phyloP scores from a whole-genome alignment of 2,329 filamentous ascomycete species.

The Didymella keratinophila region DNA sequence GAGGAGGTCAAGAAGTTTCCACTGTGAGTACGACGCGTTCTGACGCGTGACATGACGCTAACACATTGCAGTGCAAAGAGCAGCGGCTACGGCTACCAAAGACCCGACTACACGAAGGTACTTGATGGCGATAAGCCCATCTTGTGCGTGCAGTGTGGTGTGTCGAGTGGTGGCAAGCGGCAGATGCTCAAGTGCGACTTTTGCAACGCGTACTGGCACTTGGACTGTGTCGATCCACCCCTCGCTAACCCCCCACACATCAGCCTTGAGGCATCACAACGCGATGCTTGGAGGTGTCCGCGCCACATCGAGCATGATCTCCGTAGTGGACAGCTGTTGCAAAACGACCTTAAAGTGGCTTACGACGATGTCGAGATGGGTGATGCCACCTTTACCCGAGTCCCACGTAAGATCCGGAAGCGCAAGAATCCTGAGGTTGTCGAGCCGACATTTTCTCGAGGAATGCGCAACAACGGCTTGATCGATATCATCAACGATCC shows the following conservation, averaged over 20 bases:
- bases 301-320: slow-evolving; percentile 83
- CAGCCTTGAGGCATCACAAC: slow-evolving; percentile 60
- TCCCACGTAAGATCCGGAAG: slow-evolving; percentile 56
- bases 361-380: slow-evolving; percentile 42
- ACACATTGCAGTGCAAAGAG: slow-evolving; percentile 47
- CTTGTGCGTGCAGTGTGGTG: slow-evolving; percentile 78
- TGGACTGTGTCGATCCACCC: slow-evolving; percentile 90
- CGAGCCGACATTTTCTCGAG: slow-evolving; percentile 64
- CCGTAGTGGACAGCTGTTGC: slow-evolving; percentile 43
- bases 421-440: slow-evolving; percentile 59
- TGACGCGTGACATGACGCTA: slow-evolving; percentile 37
- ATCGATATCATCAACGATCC: slow-evolving; percentile 56
- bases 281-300: slow-evolving; percentile 84
- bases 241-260: slow-evolving; percentile 76
- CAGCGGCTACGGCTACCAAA: slow-evolving; percentile 52
- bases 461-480: slow-evolving; percentile 62
- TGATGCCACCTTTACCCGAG: slow-evolving; percentile 37
- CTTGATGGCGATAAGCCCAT: slow-evolving; percentile 76
- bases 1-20: slow-evolving; percentile 65
- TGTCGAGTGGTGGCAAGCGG: slow-evolving; percentile 67
- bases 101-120: slow-evolving; percentile 64
- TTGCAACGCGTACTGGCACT: slow-evolving; percentile 85
- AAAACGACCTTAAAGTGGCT: slow-evolving; percentile 44
- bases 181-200: slow-evolving; percentile 86
- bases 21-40: slow-evolving; percentile 63